Percentiles rank a stretch among this genome's conserved stretches.
Evolutionary conservation across 2,329 filamentous ascomycete species (phyloP).

Genomic region (Cordyceps cicadae): DNA sequence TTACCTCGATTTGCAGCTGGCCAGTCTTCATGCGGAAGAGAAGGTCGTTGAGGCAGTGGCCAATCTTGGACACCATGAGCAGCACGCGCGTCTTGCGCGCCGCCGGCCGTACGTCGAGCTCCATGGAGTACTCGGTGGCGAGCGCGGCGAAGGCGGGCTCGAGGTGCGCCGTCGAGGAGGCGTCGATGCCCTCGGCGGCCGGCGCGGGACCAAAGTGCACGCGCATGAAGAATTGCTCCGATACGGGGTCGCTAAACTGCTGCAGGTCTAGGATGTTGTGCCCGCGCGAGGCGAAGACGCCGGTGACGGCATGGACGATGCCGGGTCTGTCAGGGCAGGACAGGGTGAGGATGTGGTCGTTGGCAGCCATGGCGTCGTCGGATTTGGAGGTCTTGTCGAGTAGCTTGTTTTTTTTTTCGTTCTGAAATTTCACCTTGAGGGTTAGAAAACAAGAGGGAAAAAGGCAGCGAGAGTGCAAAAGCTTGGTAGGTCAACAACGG

Average conservation of each 20-base stretch:
- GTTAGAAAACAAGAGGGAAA: background rate
- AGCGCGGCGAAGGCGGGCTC: constrained; percentile 49
- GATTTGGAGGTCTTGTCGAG: background rate
- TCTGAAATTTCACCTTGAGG: constrained; percentile 1
- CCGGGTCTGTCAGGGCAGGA: constrained; percentile 79
- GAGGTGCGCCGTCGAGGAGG: constrained; percentile 41
- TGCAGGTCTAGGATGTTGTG: constrained; percentile 79
- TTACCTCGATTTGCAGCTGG: constrained; percentile 60
- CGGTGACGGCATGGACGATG: constrained; percentile 78
- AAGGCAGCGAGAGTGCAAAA: constrained; percentile 4
- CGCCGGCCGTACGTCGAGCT: constrained; percentile 61
- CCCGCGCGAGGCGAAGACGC: constrained; percentile 61
- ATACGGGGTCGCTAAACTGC: constrained; percentile 71
- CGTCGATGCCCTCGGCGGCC: constrained; percentile 17
- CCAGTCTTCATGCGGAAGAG: constrained; percentile 69
- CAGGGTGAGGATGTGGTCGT: constrained; percentile 67
- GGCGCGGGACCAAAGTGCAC: constrained; percentile 66
- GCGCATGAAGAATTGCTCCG: constrained; percentile 78
- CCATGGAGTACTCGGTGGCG: constrained; percentile 56
- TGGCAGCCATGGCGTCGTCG: constrained; percentile 26
- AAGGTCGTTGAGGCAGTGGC: constrained; percentile 76
- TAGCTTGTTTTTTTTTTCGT: too few species aligned
- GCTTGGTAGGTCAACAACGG: constrained; percentile 8
- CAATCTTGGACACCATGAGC: constrained; percentile 87
- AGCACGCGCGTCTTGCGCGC: constrained; percentile 65